Evolutionary conservation across 306 rosid species (phyloP).

Genomic region (Sesbania bispinosa): DNA sequence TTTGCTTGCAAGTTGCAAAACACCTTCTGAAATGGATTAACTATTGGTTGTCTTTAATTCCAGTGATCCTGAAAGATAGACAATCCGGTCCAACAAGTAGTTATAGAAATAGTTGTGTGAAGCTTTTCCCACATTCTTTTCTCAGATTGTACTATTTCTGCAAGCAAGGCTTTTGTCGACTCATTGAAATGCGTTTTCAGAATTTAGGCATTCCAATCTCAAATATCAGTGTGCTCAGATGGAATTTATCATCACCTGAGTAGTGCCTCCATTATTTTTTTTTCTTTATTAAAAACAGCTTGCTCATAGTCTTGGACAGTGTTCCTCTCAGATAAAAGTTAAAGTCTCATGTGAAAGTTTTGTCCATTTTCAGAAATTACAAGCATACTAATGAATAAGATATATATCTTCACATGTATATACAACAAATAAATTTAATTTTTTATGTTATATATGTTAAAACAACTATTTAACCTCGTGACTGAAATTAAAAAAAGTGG

Average conservation of each 20-base stretch:
- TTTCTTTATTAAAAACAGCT: too few species aligned
- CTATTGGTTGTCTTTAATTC: slow-evolving; percentile 2
- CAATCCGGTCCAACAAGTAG: not conserved
- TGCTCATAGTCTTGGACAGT: not conserved
- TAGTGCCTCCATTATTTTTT: too few species aligned
- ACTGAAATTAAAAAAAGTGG: slow-evolving; percentile 2
- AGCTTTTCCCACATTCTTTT: slow-evolving; percentile 1
- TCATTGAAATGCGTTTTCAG: slow-evolving; percentile 2
- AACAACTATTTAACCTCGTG: slow-evolving; percentile 31
- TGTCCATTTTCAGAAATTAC: not conserved
- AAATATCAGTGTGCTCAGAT: not conserved
- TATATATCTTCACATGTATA: too few species aligned
- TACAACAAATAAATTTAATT: too few species aligned
- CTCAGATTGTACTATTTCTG: slow-evolving; percentile 1
- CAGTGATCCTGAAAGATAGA: not conserved
- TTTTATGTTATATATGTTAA: not conserved
- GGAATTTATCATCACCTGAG: not conserved
- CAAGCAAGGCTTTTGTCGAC: not conserved
- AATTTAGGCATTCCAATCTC: not conserved
- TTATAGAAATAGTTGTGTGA: not conserved
- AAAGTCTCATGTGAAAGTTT: slow-evolving; percentile 29
- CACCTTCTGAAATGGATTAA: not conserved
- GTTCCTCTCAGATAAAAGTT: not conserved
- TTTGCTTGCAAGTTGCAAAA: not conserved
- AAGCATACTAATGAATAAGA: not conserved